Evolutionary conservation across 257 asterid genomes (phyloP), one percentile per base, ranked within the genome.

Genomic region (Cynanchum wilfordii): DNA sequence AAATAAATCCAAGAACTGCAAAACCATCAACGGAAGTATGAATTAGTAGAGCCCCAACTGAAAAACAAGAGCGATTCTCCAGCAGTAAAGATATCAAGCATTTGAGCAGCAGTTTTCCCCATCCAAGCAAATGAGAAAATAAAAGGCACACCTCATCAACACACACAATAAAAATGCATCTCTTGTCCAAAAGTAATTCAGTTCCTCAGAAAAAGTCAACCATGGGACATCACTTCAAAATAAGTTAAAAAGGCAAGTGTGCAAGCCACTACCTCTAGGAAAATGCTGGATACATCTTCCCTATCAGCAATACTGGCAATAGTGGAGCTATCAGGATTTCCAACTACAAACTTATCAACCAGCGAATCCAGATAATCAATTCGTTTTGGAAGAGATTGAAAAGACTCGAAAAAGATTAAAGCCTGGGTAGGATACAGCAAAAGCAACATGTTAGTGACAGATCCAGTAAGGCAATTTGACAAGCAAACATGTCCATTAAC

Each of bases 1-100:
- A 82, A 92, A 95, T 71, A 95, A 90, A 81, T 95, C 98, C 95
- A 95, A 74, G 80, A 95, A 92, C 99, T 92, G 89, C 88, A 81
- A 68, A 79, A 77, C 16, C 20, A 16, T 30, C 47, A 8, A 49
- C 27, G 16, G 72, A 36, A n/a, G 42, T 50, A 10, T 15, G 17
- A 22, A 24, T 55, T 16, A 58, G 55, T n/a, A 57, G 30, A 24
- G 25, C 5, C 72, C 73, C 47, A 79, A 66, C 58, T 16, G 20
- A 55, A 65, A 57, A 30, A 16, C 55, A 64, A 71, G 2, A 60
- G 63, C 44, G 36, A 49, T 19, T 27, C 20, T 42, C 20, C 44
- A 57, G 15, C 60, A 51, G 11, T 7, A 44, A 3, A n/a, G 44
- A 38, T 15, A 25, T 2, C 33, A n/a, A 36, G 24, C 10, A 12